Conservation (phyloP, 805 yeast species). For the Lachancea cidri region DNA sequence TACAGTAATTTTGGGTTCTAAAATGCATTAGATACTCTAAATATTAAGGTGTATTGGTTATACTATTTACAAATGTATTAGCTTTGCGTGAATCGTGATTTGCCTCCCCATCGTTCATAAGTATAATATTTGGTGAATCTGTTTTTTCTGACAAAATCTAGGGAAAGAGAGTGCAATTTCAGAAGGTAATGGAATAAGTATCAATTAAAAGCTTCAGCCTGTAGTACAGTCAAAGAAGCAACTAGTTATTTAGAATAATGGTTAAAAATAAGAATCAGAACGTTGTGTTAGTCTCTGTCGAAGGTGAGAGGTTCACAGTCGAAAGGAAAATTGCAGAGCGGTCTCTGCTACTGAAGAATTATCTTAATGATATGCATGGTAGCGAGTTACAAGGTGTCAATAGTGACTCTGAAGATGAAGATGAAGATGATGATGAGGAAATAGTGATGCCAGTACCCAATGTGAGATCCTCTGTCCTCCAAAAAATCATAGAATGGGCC, state of each 20-base stretch:
- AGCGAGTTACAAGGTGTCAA: slow-evolving; percentile 57
- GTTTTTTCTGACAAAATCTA: not conserved
- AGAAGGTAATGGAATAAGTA: not conserved
- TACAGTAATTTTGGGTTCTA: slow-evolving; percentile 62
- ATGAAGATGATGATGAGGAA: slow-evolving; percentile 57
- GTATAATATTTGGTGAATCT: too few relatives aligned
- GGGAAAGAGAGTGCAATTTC: not conserved
- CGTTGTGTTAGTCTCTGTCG: slow-evolving; percentile 66
- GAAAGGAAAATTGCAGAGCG: slow-evolving; percentile 81
- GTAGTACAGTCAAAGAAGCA: not conserved
- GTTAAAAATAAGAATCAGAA: slow-evolving; percentile 18
- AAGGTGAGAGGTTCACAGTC: slow-evolving; percentile 73
- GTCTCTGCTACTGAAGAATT: slow-evolving; percentile 77
- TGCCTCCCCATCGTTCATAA: not conserved
- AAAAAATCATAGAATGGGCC: slow-evolving; percentile 94
- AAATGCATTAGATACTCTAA: not conserved
- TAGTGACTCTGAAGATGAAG: slow-evolving; percentile 43
- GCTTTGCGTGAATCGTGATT: too few relatives aligned
- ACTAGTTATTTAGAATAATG: slow-evolving; percentile 3
- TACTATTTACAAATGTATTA: too few relatives aligned
- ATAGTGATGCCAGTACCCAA: slow-evolving; percentile 86
- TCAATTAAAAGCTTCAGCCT: not conserved
- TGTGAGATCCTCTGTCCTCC: slow-evolving; percentile 79
- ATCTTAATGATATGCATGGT: slow-evolving; percentile 67
- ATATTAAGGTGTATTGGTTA: not conserved